Conservation (phyloP, 2,329 filamentous ascomycete species). For the Cylindrodendrum hubeiense region DNA sequence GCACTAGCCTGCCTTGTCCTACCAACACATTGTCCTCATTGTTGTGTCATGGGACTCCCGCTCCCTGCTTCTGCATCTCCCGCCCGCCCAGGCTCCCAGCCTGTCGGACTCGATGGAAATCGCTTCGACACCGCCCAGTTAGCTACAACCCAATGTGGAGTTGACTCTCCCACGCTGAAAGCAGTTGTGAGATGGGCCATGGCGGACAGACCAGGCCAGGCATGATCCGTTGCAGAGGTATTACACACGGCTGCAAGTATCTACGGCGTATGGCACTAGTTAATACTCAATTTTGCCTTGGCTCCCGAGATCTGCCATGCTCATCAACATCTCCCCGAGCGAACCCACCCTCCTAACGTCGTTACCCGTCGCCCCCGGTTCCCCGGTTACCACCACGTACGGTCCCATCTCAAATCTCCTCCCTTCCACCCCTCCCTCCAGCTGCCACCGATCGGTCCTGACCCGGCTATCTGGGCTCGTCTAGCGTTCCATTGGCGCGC, state of each 20-base stretch:
- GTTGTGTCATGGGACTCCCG: neutral
- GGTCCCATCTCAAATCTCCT: neutral
- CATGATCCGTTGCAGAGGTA: neutral
- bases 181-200: neutral
- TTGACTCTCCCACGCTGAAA: neutral
- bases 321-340: neutral
- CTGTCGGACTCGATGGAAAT: neutral
- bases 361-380: neutral
- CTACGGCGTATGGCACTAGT: no score
- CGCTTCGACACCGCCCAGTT: neutral
- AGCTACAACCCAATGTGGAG: neutral
- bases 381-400: neutral
- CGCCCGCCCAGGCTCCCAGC: neutral
- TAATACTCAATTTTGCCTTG: neutral
- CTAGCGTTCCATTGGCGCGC: slow-evolving; percentile 3
- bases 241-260: no score
- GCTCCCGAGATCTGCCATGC: neutral
- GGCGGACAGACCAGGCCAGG: neutral
- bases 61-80: neutral
- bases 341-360: neutral
- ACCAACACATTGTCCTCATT: neutral
- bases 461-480: slow-evolving; percentile 13
- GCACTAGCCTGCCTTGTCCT: neutral
- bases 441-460: slow-evolving; percentile 8
- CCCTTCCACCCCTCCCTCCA: neutral